Conservation (phyloP, 345 rosid species). For the Salix purpurea region DNA sequence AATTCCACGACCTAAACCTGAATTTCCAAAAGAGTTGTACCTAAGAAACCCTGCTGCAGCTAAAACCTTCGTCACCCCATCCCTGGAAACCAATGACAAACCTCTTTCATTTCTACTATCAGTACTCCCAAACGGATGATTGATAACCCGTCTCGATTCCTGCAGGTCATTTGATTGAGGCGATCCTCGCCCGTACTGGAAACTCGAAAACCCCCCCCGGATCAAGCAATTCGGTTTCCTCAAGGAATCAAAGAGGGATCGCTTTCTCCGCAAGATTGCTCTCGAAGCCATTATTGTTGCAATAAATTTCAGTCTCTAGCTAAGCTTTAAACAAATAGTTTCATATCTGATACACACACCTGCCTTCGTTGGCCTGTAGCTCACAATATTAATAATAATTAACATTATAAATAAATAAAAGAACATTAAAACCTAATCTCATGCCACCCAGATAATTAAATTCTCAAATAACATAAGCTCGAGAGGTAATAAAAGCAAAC, state of each 20-base stretch:
- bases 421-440: background rate
- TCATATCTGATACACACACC: slow-evolving; percentile 22
- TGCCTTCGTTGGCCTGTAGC: slow-evolving; percentile 20
- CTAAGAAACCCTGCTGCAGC: slow-evolving; percentile 11
- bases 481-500: background rate
- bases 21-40: slow-evolving; percentile 23
- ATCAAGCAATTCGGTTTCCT: slow-evolving; percentile 34
- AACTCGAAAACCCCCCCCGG: slow-evolving; percentile 32
- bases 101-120: slow-evolving; percentile 26
- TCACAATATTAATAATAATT: background rate
- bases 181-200: slow-evolving; percentile 27
- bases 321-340: background rate
- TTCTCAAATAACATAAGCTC: background rate
- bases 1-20: slow-evolving; percentile 32
- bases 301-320: slow-evolving; percentile 3
- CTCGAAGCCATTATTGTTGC: slow-evolving; percentile 59
- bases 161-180: slow-evolving; percentile 18
- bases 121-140: slow-evolving; percentile 15
- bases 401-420: background rate
- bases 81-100: slow-evolving; percentile 28
- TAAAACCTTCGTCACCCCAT: slow-evolving; percentile 10
- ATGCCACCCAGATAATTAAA: background rate
- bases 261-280: slow-evolving; percentile 55
- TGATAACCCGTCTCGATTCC: slow-evolving; percentile 18
- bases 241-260: slow-evolving; percentile 29